Percentiles rank a stretch among this genome's conserved stretches.
phyloP scores from a whole-genome alignment of 352 stramenopile species.

The Phytopythium kandeliae region DNA sequence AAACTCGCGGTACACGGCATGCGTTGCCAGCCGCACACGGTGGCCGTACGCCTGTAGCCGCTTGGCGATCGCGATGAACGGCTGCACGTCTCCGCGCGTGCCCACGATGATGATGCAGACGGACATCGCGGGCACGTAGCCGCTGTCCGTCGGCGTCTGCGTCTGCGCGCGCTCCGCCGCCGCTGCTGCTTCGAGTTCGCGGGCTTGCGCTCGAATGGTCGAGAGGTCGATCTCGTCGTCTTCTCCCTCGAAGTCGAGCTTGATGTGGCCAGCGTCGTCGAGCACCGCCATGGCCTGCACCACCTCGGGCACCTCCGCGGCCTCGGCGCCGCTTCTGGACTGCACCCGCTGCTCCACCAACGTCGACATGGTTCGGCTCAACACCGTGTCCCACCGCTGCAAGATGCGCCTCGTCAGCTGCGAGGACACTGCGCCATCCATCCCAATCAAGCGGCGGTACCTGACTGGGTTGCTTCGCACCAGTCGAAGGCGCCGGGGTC shows the following conservation, averaged over 20 bases:
- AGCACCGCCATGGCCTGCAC: not conserved
- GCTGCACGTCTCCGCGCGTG: slow-evolving; percentile 83
- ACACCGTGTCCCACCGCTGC: not conserved
- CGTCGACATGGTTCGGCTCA: slow-evolving; percentile 1
- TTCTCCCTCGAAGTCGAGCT: slow-evolving; percentile 1
- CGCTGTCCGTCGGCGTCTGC: not conserved
- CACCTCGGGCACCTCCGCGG: not conserved
- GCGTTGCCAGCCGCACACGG: slow-evolving; percentile 88
- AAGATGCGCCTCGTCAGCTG: not conserved
- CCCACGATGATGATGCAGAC: slow-evolving; percentile 91
- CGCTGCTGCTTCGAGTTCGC: not conserved
- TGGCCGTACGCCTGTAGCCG: slow-evolving; percentile 82
- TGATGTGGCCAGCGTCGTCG: not conserved
- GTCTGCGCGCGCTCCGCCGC: not conserved
- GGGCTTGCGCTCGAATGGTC: not conserved
- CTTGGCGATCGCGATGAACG: slow-evolving; percentile 84
- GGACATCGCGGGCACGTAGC: slow-evolving; percentile 21
- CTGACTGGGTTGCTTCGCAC: not conserved
- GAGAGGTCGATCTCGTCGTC: slow-evolving; percentile 1
- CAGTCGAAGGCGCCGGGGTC: not conserved
- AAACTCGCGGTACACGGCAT: slow-evolving; percentile 83
- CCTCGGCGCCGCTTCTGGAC: not conserved
- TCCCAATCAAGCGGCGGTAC: not conserved
- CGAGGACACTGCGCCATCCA: too few species aligned
- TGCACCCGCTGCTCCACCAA: not conserved